Evolutionary conservation across 2,329 filamentous ascomycete genomes (phyloP).

Genomic region (Hypoxylon sp.): DNA sequence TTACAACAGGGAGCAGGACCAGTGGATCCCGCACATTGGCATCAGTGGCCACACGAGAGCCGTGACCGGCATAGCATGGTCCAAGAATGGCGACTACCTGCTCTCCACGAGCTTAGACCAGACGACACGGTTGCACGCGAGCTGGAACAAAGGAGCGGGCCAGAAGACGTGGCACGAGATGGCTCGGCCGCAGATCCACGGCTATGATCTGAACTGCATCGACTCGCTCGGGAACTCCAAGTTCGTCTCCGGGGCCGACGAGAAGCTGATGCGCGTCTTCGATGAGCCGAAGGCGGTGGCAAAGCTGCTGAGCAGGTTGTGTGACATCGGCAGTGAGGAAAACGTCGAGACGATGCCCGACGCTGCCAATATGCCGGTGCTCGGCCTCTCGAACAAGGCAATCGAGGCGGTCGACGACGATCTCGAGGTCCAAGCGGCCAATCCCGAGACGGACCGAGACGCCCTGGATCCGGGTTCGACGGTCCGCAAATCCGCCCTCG

Average conservation of each 20-base stretch:
- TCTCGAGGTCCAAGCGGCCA: constrained; percentile 50
- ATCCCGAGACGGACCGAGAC: constrained; percentile 66
- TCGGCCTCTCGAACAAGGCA: constrained; percentile 96
- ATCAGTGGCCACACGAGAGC: constrained; percentile 87
- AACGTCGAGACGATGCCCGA: constrained; percentile 74
- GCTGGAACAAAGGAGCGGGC: constrained; percentile 73
- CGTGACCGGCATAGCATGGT: constrained; percentile 88
- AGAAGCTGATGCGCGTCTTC: constrained; percentile 98
- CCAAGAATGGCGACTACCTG: constrained; percentile 83
- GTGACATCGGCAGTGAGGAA: constrained; percentile 67
- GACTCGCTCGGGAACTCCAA: constrained; percentile 78
- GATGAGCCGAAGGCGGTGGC: constrained; percentile 89
- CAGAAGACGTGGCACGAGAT: constrained; percentile 90
- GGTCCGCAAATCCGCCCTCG: constrained; percentile 72
- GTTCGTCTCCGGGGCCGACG: constrained; percentile 95
- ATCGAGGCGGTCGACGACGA: constrained; percentile 71
- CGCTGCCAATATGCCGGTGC: constrained; percentile 92
- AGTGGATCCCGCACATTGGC: constrained; percentile 83
- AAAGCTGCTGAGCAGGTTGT: constrained; percentile 77
- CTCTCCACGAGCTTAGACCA: constrained; percentile 93
- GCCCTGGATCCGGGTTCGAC: constrained; percentile 69
- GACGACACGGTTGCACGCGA: constrained; percentile 87
- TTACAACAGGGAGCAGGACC: constrained; percentile 70
- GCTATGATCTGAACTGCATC: constrained; percentile 97
- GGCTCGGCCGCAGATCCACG: constrained; percentile 95